A percentile compares a stretch with the other conserved stretches of the same genome.
Conservation (phyloP, 192 early-diverging fungal species). For the Linnemannia exigua region DNA sequence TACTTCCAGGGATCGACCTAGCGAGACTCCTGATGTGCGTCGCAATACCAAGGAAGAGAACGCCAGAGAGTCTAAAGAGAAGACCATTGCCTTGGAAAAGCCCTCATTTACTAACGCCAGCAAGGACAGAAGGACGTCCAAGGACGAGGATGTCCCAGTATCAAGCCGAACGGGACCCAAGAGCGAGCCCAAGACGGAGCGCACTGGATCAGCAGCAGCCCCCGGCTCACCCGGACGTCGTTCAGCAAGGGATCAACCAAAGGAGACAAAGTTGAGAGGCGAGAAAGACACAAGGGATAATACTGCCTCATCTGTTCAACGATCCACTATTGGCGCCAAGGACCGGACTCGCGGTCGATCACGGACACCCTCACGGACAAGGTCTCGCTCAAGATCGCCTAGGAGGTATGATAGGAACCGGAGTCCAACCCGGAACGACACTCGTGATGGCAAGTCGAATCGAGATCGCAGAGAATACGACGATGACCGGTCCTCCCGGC, state of each 20-base stretch:
- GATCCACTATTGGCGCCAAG: conserved; percentile 12
- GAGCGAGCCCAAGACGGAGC: conserved; percentile 34
- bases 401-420: conserved; percentile 46
- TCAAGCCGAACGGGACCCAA: conserved; percentile 20
- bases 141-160: conserved; percentile 26
- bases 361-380: conserved; percentile 32
- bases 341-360: conserved; percentile 41
- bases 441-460: conserved; percentile 37
- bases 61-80: conserved; percentile 38
- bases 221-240: conserved; percentile 29
- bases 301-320: conserved; percentile 21
- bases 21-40: conserved; percentile 2
- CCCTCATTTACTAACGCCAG: not conserved
- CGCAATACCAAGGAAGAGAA: conserved; percentile 31
- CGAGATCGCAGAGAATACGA: conserved; percentile 50
- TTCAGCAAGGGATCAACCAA: conserved; percentile 22
- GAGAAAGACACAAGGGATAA: conserved; percentile 39
- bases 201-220: conserved; percentile 17
- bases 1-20: conserved; percentile 18
- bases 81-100: conserved; percentile 27
- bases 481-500: conserved; percentile 33
- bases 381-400: conserved; percentile 48
- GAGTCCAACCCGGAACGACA: conserved; percentile 27
- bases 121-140: conserved; percentile 20
- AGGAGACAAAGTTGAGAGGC: conserved; percentile 31